Evolutionary conservation across 768 basidiomycete genomes (phyloP), one percentile per base, ranked within the genome.

Genomic region (Obba rivulosa): DNA sequence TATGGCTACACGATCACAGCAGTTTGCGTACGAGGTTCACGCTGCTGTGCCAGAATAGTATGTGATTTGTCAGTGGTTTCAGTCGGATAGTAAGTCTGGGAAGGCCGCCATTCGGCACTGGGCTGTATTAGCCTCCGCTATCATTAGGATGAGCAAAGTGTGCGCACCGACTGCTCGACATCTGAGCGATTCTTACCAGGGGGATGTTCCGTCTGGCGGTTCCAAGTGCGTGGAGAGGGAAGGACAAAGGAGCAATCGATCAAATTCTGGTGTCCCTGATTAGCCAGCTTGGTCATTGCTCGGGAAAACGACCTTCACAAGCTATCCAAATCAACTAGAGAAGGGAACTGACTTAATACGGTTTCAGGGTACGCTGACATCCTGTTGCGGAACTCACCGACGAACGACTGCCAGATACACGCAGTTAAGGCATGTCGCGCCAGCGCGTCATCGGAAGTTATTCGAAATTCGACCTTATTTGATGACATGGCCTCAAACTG

Each of bases 351-450:
- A n/a, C n/a, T n/a, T n/a, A n/a, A n/a, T n/a, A n/a, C n/a, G n/a
- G n/a, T n/a, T n/a, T n/a, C n/a, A n/a, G n/a, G n/a, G 3, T 21
- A 18, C 7, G 3, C 14, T n/a, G 5, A 17, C 17, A 40, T 41
- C 22, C 31, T 16, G 25, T 18, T 17, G 31, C 17, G 35, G 34
- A 5, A 10, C 50, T 31, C 24, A 49, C 53, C 46, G 24, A 53
- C 49, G 45, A 52, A 58, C 13, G 44, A 49, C 34, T 51, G 53
- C 58, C 55, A 57, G 3, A 25, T 18, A 46, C 58, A 52, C 23
- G 56, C 53, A 25, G 51, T 47, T 31, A 31, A 23, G 14, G 46
- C 18, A 35, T 54, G 54, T 7, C 51, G 59, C 24, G 54, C 56
- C 16, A 54, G 22, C 18, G 50, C 51, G 20, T 47, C 36, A 46